phyloP scores from a whole-genome alignment of 2,329 filamentous ascomycete species.

The Corinectria fuckeliana region DNA sequence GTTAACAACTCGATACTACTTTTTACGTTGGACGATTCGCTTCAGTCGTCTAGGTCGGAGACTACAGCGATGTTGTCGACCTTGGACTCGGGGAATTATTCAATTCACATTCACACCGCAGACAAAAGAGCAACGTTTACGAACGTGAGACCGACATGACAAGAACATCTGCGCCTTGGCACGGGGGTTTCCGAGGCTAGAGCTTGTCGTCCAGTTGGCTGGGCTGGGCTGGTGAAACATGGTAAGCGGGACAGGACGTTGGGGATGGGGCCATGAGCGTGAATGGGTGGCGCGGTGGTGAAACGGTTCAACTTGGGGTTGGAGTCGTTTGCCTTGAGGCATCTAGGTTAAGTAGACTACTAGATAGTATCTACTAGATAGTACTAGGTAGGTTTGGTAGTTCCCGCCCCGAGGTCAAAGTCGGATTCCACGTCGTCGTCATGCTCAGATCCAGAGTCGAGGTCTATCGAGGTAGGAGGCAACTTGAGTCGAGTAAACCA shows the following conservation, averaged over 20 bases:
- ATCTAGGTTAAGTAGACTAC: no score
- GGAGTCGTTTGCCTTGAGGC: not conserved
- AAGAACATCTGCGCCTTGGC: not conserved
- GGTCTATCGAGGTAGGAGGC: no score
- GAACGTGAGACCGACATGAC: not conserved
- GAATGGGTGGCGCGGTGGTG: not conserved
- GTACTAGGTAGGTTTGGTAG: not conserved
- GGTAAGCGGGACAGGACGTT: not conserved
- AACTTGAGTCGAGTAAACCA: not conserved
- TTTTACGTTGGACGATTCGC: not conserved
- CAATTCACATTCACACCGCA: no score
- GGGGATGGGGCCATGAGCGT: not conserved
- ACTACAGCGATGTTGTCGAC: no score
- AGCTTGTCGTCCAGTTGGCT: not conserved
- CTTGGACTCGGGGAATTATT: no score
- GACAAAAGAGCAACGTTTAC: not conserved
- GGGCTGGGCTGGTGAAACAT: constrained; percentile 14
- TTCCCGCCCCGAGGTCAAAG: not conserved
- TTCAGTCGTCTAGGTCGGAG: no score
- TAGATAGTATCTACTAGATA: no score
- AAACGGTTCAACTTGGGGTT: constrained; percentile 3
- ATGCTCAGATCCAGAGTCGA: not conserved
- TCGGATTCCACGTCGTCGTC: not conserved
- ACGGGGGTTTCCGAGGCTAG: not conserved
- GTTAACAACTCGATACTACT: not conserved